Conservation (phyloP, 2,329 filamentous ascomycete genomes). For the Penicillium sp. region DNA sequence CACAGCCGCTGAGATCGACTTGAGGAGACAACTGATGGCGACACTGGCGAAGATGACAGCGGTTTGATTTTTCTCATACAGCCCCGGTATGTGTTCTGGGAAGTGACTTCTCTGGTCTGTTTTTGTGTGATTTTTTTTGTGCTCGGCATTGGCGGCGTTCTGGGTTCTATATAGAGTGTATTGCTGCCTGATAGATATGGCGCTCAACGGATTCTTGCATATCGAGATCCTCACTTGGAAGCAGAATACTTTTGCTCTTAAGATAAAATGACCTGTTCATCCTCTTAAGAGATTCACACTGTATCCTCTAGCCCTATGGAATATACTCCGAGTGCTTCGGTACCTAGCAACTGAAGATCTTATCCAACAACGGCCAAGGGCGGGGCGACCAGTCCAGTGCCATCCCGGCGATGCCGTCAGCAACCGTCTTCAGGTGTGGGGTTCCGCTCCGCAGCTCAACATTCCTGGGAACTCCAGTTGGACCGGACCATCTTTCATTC, state of each 20-base stretch:
- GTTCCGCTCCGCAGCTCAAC: conserved; percentile 22
- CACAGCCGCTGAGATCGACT: conserved; percentile 42
- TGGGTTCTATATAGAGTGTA: conserved; percentile 4
- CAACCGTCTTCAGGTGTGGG: conserved; percentile 18
- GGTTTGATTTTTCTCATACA: conserved; percentile 12
- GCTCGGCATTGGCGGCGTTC: background rate
- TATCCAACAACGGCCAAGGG: conserved; percentile 10
- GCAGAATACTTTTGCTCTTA: background rate
- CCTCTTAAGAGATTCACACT: background rate
- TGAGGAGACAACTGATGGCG: conserved; percentile 41
- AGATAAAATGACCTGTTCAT: background rate
- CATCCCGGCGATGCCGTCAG: background rate
- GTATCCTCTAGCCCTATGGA: background rate
- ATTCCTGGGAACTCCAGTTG: conserved; percentile 3
- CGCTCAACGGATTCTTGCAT: background rate
- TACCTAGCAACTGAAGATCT: background rate
- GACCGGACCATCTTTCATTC: conserved; percentile 23
- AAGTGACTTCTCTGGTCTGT: background rate
- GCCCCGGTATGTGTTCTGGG: background rate
- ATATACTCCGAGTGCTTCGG: background rate
- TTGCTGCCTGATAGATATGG: conserved; percentile 20
- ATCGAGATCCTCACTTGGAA: background rate
- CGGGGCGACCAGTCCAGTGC: conserved; percentile 12
- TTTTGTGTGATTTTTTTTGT: background rate
- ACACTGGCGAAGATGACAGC: conserved; percentile 36